Percentiles rank a stretch among this genome's conserved stretches.
Conservation (phyloP, 1,284 basidiomycete species). For the Ustilago trichophora region DNA sequence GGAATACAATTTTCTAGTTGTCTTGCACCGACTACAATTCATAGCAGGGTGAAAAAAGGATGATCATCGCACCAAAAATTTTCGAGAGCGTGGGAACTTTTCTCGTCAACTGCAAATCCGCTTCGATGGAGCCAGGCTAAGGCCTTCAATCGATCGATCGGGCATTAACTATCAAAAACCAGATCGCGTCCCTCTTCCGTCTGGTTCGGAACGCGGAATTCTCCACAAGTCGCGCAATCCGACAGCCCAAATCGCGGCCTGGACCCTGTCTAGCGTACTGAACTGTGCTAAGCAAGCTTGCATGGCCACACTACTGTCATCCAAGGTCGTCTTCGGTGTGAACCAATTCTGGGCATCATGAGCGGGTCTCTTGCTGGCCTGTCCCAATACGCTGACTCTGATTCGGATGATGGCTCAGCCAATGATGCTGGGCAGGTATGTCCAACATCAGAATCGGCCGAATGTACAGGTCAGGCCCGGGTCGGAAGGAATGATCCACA, state of each 20-base stretch:
- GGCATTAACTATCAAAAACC: too few relatives aligned
- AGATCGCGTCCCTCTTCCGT: too few relatives aligned
- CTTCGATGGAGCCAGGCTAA: too few relatives aligned
- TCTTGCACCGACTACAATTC: too few relatives aligned
- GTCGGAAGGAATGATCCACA: too few relatives aligned
- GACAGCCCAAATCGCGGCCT: conserved; percentile 12
- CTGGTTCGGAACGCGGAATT: conserved; percentile 5
- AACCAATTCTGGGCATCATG: too few relatives aligned
- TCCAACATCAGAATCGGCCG: too few relatives aligned
- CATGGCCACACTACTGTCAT: too few relatives aligned
- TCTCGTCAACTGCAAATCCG: not conserved
- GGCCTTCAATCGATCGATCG: conserved; percentile 2
- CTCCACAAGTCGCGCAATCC: not conserved
- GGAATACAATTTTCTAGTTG: conserved; percentile 11
- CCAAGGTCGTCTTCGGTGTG: too few relatives aligned
- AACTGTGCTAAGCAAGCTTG: not conserved
- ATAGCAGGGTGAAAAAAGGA: not conserved
- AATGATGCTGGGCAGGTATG: not conserved
- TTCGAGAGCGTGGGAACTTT: conserved; percentile 29
- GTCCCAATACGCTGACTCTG: conserved; percentile 22
- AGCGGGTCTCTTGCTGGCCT: conserved; percentile 17
- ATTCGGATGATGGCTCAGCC: not conserved
- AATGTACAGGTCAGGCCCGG: too few relatives aligned
- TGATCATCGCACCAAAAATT: not conserved
- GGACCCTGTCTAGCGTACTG: too few relatives aligned